Base-by-base conservation (phyloP, 495 filamentous ascomycete species). In the Xylaria longipes region DNA sequence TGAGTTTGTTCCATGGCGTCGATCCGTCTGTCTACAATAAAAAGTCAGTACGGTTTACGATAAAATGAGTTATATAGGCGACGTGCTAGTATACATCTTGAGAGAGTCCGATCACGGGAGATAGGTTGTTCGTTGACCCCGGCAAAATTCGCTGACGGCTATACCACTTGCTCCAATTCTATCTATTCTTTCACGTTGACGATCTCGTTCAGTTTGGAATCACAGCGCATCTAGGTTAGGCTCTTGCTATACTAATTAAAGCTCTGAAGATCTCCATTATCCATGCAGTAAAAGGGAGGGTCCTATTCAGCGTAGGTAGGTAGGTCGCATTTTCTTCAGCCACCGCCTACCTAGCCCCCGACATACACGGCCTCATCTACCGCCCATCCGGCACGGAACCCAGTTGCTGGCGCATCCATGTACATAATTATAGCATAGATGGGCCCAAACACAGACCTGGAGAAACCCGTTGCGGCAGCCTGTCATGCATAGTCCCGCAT, bases 371-470 rank as follows among this genome's bases (percentile, higher is more conserved):
- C 65, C 65, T 67, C 65, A 67, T 56, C 48, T 67, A 43, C 65
- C 65, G 65, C 65, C 65, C 65, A 29, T 39, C n/a, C n/a, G n/a
- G n/a, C n/a, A n/a, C n/a, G n/a, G 2, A 27, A 27, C 61, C 39
- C n/a, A 29, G 15, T 45, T 27, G 14, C 15, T 31, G 29, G n/a
- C 43, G 2, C 29, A 20, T 50, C 25, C 25, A 0, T 29, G 8
- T 17, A 2, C 11, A 11, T 7, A 56, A 3, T 0, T 31, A 31
- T 17, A 56, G 27, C 56, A 67, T 67, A 67, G 65, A 41, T 11
- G 6, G 63, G 22, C 65, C 65, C 65, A 67, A 67, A 67, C 65
- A 22, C 48, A 56, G 65, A 56, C 65, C 65, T 67, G 65, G 65
- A 56, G 65, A 56, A 67, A 27, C 8, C 65, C 45, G 63, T 66